Percentiles rank a stretch among this genome's conserved stretches.
phyloP scores from a whole-genome alignment of 2,329 filamentous ascomycete genomes.

The Fusarium coffeatum region DNA sequence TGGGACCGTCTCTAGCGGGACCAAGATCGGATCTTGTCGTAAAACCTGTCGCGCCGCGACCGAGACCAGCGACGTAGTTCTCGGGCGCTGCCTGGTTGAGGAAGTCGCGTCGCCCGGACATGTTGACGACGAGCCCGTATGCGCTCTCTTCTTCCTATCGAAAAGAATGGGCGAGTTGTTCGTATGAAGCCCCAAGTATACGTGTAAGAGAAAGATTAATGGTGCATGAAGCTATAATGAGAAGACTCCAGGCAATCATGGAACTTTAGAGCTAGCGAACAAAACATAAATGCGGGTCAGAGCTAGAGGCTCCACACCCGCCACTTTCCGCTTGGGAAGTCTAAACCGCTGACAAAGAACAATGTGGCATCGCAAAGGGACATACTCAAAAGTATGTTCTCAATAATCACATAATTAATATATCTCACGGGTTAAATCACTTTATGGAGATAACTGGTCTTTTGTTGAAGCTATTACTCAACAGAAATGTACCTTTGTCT shows the following conservation, averaged over 20 bases:
- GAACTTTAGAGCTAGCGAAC: slow-evolving; percentile 18
- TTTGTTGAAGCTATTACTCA: slow-evolving; percentile 22
- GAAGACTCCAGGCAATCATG: slow-evolving; percentile 21
- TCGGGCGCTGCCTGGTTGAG: slow-evolving; percentile 86
- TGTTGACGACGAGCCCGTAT: slow-evolving; percentile 48
- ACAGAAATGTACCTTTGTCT: slow-evolving; percentile 30
- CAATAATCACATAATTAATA: slow-evolving; percentile 11
- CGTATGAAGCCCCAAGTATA: not conserved
- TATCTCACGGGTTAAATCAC: slow-evolving; percentile 33
- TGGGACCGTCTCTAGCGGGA: slow-evolving; percentile 93
- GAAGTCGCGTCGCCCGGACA: slow-evolving; percentile 81
- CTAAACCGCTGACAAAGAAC: slow-evolving; percentile 82
- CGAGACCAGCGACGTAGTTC: slow-evolving; percentile 94
- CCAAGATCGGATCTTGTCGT: slow-evolving; percentile 97
- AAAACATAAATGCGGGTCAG: slow-evolving; percentile 32
- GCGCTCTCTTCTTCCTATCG: slow-evolving; percentile 23
- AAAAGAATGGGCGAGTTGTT: slow-evolving; percentile 2
- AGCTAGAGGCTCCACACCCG: slow-evolving; percentile 14
- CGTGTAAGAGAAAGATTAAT: slow-evolving; percentile 1
- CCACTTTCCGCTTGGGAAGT: slow-evolving; percentile 16
- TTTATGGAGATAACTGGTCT: slow-evolving; percentile 7
- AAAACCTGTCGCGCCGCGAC: slow-evolving; percentile 97
- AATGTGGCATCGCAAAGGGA: not conserved
- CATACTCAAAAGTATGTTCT: slow-evolving; percentile 29
- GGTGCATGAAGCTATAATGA: slow-evolving; percentile 21